phyloP scores from a whole-genome alignment of 2,329 filamentous ascomycete genomes.

The Teratosphaeria epicoccoides region DNA sequence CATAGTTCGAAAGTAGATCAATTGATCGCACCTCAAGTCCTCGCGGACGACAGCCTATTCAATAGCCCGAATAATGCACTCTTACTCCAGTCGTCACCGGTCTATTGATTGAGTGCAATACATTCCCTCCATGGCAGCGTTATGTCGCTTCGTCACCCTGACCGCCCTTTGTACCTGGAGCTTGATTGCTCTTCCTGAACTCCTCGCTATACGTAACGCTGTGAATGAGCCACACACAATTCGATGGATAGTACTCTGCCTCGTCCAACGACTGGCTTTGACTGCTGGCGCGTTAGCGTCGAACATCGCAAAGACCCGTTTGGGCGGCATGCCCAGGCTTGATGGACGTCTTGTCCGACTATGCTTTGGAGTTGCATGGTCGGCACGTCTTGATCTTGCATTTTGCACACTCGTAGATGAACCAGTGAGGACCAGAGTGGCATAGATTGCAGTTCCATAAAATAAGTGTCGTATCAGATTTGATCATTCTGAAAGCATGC shows the following conservation, averaged over 20 bases:
- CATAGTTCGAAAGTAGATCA: background rate
- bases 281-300: background rate
- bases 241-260: background rate
- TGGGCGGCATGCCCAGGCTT: background rate
- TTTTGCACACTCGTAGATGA: conserved; percentile 40
- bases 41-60: background rate
- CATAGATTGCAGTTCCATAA: conserved; percentile 44
- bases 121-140: background rate
- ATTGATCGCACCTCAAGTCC: background rate
- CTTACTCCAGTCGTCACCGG: background rate
- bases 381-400: conserved; percentile 42
- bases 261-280: background rate
- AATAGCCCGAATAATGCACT: background rate
- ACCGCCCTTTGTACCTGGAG: background rate
- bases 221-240: background rate
- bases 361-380: conserved; percentile 2
- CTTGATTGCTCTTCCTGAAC: background rate
- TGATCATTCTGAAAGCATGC: conserved; percentile 41
- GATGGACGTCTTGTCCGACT: background rate
- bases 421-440: conserved; percentile 41
- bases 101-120: background rate
- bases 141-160: background rate
- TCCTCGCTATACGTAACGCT: conserved; percentile 1
- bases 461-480: conserved; percentile 41
- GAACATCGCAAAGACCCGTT: background rate